These are phyloP conservation scores for Paraphoma chrysanthemicola DNA, from an alignment of 2,329 filamentous ascomycete species.

Conservation along the genomic window DNA sequence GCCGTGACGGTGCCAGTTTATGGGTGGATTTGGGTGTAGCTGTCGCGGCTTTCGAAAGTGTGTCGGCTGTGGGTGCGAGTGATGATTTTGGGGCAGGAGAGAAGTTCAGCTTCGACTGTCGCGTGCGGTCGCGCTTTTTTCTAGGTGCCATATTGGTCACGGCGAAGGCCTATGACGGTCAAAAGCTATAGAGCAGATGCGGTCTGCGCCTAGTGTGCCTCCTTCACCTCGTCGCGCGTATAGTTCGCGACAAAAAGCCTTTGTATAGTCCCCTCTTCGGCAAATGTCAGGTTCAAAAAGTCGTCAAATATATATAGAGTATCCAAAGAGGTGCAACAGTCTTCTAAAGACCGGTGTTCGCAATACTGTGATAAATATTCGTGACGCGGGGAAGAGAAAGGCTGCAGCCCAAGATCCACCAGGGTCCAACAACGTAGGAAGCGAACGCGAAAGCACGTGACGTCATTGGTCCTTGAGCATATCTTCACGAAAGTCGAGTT, in stretches of 20 bases:
- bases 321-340: no score
- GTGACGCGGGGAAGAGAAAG: neutral
- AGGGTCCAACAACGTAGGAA: neutral
- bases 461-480: neutral
- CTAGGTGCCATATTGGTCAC: slow-evolving; percentile 31
- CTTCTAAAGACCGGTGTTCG: neutral
- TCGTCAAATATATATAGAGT: no score
- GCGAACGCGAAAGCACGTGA: slow-evolving; percentile 9
- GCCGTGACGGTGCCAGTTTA: slow-evolving; percentile 15
- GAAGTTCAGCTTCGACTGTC: slow-evolving; percentile 54
- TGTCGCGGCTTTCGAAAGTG: slow-evolving; percentile 11
- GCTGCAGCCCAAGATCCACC: neutral
- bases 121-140: slow-evolving; percentile 31
- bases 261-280: no score
- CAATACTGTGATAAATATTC: neutral
- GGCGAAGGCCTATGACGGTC: neutral
- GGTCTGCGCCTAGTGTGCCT: neutral
- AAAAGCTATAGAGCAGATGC: no score
- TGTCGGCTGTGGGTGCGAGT: slow-evolving; percentile 14
- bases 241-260: no score
- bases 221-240: neutral
- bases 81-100: slow-evolving; percentile 51
- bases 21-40: slow-evolving; percentile 15
- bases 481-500: no score
- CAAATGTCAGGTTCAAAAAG: no score